These are phyloP conservation scores for Blepharisma stoltei DNA, from an alignment of 73 alveolate genomes.

Conservation along the genomic window DNA sequence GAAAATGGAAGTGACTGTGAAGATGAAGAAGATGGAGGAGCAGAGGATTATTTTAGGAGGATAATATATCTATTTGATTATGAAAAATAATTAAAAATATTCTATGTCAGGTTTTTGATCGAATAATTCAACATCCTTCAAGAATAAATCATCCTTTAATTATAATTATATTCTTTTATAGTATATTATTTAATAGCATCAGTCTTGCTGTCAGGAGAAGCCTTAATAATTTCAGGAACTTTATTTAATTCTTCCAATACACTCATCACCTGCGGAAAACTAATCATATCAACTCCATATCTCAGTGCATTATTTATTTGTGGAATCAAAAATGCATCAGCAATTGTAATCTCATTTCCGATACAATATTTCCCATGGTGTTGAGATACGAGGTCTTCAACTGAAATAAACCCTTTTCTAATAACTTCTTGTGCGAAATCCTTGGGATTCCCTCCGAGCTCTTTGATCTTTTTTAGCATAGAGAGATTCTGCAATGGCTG, in stretches of 20 bases:
- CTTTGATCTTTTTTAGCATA: constrained; percentile 40
- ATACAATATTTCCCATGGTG: constrained; percentile 58
- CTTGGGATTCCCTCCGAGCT: constrained; percentile 36
- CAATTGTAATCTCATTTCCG: constrained; percentile 59
- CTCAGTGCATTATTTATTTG: constrained; percentile 47
- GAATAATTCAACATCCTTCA: too few species aligned
- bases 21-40: too few species aligned
- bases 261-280: constrained; percentile 37
- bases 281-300: constrained; percentile 39
- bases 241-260: constrained; percentile 16
- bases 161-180: too few species aligned
- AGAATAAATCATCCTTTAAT: too few species aligned
- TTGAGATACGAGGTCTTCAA: constrained; percentile 24
- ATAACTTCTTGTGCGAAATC: constrained; percentile 47
- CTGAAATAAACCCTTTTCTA: constrained; percentile 43
- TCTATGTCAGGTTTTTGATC: too few species aligned
- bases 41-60: too few species aligned
- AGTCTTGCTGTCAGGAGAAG: too few species aligned
- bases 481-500: constrained; percentile 54
- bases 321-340: constrained; percentile 62
- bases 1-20: too few species aligned
- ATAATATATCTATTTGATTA: too few species aligned
- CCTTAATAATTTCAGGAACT: too few species aligned
- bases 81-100: too few species aligned
- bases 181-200: too few species aligned